Percentiles rank a stretch among this genome's conserved stretches.
Evolutionary conservation across 2,329 filamentous ascomycete species (phyloP).

Genomic region (Colletotrichum destructivum): DNA sequence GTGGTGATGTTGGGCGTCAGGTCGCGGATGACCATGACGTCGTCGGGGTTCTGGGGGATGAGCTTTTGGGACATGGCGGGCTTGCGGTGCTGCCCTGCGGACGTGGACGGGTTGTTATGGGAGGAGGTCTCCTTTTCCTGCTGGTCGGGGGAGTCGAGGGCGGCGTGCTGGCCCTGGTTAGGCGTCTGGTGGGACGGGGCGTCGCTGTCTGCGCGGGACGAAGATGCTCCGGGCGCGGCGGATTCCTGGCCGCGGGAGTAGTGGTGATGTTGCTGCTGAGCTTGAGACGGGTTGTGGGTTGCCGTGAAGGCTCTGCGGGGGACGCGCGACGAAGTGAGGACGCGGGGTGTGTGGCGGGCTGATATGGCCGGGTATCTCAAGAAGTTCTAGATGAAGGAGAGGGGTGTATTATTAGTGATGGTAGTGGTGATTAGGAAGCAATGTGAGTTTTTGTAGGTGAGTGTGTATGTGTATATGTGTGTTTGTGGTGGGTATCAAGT

Average conservation of each 20-base stretch:
- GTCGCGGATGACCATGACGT: conserved; percentile 92
- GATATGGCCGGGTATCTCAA: conserved; percentile 25
- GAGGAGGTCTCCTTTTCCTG: neutral
- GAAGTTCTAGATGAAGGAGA: conserved; percentile 10
- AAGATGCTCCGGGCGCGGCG: neutral
- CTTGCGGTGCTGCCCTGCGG: conserved; percentile 12
- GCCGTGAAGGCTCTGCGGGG: conserved; percentile 36
- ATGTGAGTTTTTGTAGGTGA: too few species aligned
- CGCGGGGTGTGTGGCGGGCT: conserved; percentile 17
- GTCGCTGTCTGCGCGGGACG: conserved; percentile 17
- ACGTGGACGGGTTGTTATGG: conserved; percentile 1
- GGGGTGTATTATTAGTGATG: neutral
- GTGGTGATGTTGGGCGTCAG: conserved; percentile 85
- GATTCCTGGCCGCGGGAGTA: conserved; percentile 27
- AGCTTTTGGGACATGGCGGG: conserved; percentile 73
- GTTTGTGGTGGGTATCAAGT: neutral
- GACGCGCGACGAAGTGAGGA: conserved; percentile 3
- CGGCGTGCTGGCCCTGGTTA: conserved; percentile 25
- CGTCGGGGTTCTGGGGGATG: conserved; percentile 79
- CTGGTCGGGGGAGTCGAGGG: conserved; percentile 37
- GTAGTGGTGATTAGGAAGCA: too few species aligned
- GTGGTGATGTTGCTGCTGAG: neutral
- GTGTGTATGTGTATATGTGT: too few species aligned
- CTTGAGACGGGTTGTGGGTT: conserved; percentile 30
- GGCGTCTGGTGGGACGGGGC: conserved; percentile 29